Conservation (phyloP, 805 yeast species). For the Teunomyces stri region DNA sequence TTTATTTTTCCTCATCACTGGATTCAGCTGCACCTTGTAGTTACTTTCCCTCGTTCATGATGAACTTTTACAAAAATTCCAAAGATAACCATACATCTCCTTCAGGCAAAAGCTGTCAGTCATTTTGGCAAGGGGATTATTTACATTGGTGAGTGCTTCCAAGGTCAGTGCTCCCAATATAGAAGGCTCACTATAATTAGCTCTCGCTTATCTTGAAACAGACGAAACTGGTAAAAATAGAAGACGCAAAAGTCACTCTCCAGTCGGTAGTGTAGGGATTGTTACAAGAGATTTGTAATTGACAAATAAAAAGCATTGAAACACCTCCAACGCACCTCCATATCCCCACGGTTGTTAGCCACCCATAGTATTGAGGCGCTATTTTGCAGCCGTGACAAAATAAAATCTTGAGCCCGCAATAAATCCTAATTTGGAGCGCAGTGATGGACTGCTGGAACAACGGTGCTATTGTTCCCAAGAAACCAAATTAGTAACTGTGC, state of each 20-base stretch:
- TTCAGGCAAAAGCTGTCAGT: too few relatives aligned
- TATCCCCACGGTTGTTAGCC: not conserved
- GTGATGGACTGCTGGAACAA: not conserved
- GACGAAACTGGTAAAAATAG: not conserved
- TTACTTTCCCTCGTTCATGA: not conserved
- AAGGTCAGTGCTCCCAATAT: not conserved
- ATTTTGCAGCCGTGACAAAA: not conserved
- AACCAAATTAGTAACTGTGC: not conserved
- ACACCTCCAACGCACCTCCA: not conserved
- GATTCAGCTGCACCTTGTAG: not conserved
- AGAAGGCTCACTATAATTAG: not conserved
- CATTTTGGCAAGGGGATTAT: too few relatives aligned
- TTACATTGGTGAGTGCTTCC: too few relatives aligned
- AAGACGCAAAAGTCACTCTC: not conserved
- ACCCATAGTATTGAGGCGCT: not conserved
- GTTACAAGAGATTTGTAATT: not conserved
- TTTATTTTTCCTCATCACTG: not conserved
- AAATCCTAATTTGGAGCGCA: not conserved
- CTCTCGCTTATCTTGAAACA: not conserved
- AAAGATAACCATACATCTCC: not conserved
- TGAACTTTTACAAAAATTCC: too few relatives aligned
- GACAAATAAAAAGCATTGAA: not conserved
- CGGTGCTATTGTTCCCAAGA: not conserved
- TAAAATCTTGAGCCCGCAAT: not conserved
- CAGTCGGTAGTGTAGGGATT: not conserved